A percentile compares a stretch with the other conserved stretches of the same genome.
Conservation (phyloP, 345 rosid species). For the Barbarea vulgaris region DNA sequence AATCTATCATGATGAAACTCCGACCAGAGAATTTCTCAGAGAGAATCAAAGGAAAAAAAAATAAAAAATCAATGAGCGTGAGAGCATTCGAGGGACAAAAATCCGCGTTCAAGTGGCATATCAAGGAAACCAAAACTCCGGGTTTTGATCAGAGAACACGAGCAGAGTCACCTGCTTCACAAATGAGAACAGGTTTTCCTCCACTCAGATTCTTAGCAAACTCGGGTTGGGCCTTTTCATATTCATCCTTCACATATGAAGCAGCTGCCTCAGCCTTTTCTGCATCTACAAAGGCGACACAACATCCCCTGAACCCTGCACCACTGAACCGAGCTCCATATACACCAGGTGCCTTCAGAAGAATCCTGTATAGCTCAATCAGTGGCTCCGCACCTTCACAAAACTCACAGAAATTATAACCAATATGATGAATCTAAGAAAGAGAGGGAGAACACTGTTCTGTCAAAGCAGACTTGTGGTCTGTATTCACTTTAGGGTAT, state of each 20-base stretch:
- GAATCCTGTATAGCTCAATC: constrained; percentile 73
- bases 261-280: constrained; percentile 66
- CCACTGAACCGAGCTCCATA: constrained; percentile 90
- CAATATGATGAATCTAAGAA: neutral
- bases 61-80: constrained; percentile 12
- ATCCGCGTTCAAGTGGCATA: neutral
- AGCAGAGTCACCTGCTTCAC: constrained; percentile 77
- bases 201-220: constrained; percentile 53
- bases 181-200: constrained; percentile 55
- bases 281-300: constrained; percentile 73
- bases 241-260: constrained; percentile 59
- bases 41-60: constrained; percentile 11
- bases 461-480: constrained; percentile 2
- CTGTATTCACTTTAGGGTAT: neutral
- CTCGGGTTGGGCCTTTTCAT: constrained; percentile 64
- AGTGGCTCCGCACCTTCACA: constrained; percentile 75
- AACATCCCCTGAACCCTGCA: constrained; percentile 94
- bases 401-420: constrained; percentile 9
- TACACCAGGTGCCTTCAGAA: constrained; percentile 75
- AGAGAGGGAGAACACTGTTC: neutral
- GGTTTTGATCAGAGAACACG: constrained; percentile 50
- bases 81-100: neutral
- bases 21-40: neutral
- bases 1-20: constrained; percentile 4
- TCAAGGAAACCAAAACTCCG: neutral